These are phyloP conservation scores for Lathyrus aphaca DNA, from an alignment of 306 rosid genomes.

Conservation along the genomic window DNA sequence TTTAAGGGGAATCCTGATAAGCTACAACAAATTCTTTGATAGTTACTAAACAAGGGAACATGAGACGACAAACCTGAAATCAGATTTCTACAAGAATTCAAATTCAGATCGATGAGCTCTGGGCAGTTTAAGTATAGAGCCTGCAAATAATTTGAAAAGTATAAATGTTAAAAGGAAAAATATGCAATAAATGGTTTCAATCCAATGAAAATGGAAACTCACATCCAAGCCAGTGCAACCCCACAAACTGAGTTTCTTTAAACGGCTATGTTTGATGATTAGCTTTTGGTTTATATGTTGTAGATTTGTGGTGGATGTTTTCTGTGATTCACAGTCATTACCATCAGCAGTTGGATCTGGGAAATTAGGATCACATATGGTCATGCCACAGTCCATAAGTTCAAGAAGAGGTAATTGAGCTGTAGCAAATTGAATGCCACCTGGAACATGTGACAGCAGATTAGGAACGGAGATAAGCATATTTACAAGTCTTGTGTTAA, in stretches of 20 bases:
- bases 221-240: slow-evolving; percentile 95
- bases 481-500: slow-evolving; percentile 10
- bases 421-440: slow-evolving; percentile 93
- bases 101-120: slow-evolving; percentile 78
- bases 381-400: slow-evolving; percentile 98
- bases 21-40: slow-evolving; percentile 3
- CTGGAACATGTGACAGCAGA: slow-evolving; percentile 49
- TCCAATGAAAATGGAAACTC: slow-evolving; percentile 49
- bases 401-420: slow-evolving; percentile 92
- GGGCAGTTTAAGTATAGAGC: slow-evolving; percentile 89
- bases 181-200: slow-evolving; percentile 5
- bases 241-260: slow-evolving; percentile 95
- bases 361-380: slow-evolving; percentile 74
- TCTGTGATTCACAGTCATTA: slow-evolving; percentile 41
- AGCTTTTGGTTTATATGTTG: slow-evolving; percentile 75
- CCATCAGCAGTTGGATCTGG: slow-evolving; percentile 45
- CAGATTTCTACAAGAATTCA: slow-evolving; percentile 85
- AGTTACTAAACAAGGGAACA: slow-evolving; percentile 29
- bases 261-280: slow-evolving; percentile 75
- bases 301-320: slow-evolving; percentile 50
- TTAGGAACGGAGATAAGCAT: slow-evolving; percentile 32
- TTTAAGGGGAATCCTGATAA: not conserved
- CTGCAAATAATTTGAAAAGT: slow-evolving; percentile 54
- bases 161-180: slow-evolving; percentile 36
- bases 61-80: slow-evolving; percentile 70